These are phyloP conservation scores for Vitis rotundifolia DNA, from an alignment of 164 flowering plant species.

Conservation along the genomic window DNA sequence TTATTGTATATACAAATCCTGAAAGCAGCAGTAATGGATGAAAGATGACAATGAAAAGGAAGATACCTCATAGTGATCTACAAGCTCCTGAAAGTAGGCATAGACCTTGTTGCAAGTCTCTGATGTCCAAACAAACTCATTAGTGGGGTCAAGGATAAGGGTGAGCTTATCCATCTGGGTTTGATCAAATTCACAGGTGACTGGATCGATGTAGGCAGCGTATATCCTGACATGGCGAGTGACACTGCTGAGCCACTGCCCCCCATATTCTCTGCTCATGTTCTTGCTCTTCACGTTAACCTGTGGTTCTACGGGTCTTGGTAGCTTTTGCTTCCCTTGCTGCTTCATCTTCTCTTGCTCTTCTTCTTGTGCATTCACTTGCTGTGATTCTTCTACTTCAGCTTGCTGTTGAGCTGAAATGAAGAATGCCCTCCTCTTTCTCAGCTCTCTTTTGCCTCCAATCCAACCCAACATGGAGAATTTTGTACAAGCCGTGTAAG, in stretches of 20 bases:
- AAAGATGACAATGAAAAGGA: not conserved
- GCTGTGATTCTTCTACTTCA: constrained; percentile 25
- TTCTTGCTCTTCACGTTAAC: constrained; percentile 68
- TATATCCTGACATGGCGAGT: constrained; percentile 83
- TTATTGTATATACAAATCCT: too few relatives aligned
- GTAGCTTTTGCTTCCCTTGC: constrained; percentile 14
- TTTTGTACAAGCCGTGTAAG: constrained; percentile 35
- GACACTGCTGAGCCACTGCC: constrained; percentile 79
- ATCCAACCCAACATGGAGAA: constrained; percentile 33
- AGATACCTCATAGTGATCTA: constrained; percentile 89
- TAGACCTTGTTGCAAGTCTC: constrained; percentile 72
- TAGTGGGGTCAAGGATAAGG: constrained; percentile 74
- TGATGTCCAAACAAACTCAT: constrained; percentile 84
- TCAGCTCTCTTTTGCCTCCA: constrained; percentile 26
- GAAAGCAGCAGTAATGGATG: not conserved
- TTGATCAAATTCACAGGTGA: constrained; percentile 77
- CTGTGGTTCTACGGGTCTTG: constrained; percentile 52
- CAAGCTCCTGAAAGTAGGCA: constrained; percentile 84
- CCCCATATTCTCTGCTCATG: constrained; percentile 69
- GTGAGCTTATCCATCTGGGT: constrained; percentile 91
- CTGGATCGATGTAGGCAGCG: constrained; percentile 85
- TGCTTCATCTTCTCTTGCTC: constrained; percentile 12
- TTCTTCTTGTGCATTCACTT: constrained; percentile 13
- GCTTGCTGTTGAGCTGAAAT: constrained; percentile 45
- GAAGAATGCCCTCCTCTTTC: constrained; percentile 12